Evolutionary conservation across 495 filamentous ascomycete species (phyloP), one percentile per base, ranked within the genome.

Genomic region (Aspergillus carlsbadensis): DNA sequence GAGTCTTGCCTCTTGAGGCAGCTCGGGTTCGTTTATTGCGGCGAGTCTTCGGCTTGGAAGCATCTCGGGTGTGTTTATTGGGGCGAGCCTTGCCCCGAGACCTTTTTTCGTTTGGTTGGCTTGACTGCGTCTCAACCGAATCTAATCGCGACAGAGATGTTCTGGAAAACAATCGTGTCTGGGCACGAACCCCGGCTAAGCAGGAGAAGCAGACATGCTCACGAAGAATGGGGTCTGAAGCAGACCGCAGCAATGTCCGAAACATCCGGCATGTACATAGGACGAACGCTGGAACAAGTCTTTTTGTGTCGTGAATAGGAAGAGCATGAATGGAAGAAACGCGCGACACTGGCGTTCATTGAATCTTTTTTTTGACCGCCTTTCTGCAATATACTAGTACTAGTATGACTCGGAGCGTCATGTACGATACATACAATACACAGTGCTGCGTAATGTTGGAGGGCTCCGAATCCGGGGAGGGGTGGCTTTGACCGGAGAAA

Each of bases 181-280:
- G 65, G 50, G 55, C 35, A 35, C 58, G 60, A 51, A 59, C 63
- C 37, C 50, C 60, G 42, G 66, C 57, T 65, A 72, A 41, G 62
- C 70, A 78, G 48, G 70, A 71, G 52, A 67, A 48, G 60, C 66
- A 75, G 54, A 73, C 66, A 70, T 75, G 60, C 43, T 65, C 65
- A 52, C 69, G 65, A 22, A 66, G 26, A 10, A 24, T 10, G 59
- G 70, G 72, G 69, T 67, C 73, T 72, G 70, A 61, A 51, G 64
- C 65, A 69, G 73, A 74, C 71, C 74, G 66, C 48, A 70, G 50
- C 33, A 69, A 73, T 46, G 62, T 57, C 57, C 74, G 74, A 62
- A 76, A 69, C 75, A 78, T 78, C 42, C 70, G 63, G 65, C 51
- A 57, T 56, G 42, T 52, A 21, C 40, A 26, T 10, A 33, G 36